Evolutionary conservation across 225 moss, liverwort and hornwort species (phyloP), one percentile per base, ranked within the genome.

Genomic region (Anthoceros angustus): DNA sequence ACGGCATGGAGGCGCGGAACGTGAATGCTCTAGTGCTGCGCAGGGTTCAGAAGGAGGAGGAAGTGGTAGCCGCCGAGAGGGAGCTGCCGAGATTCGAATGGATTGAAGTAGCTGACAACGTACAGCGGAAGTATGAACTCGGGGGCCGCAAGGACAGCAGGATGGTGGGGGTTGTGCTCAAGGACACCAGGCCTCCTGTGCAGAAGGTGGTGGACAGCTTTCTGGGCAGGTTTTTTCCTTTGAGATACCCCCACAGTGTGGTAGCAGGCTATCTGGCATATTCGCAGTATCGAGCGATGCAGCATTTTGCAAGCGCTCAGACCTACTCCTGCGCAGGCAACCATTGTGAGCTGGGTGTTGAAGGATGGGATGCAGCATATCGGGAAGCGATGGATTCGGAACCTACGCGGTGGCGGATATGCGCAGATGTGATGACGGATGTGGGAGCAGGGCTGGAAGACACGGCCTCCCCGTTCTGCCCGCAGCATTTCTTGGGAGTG

Each of bases 321-420:
- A 62, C 95, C 95, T 48, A 89, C 95, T 48, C 95, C 95, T 74
- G 92, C 95, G 41, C 95, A 98, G 69, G 87, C 92, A 24, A 98
- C 92, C 41, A 84, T 98, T 77, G 87, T 88, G 42, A 98, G 95
- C 81, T 98, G 95, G 95, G 95, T 95, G 48, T 77, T 98, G 63
- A 98, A 98, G 73, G 95, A 98, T 69, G 92, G 95, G 66, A 98
- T 98, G 95, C 95, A 98, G 68, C 95, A 98, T 72, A 78, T 98
- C 50, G 95, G 95, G 64, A 98, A 98, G 73, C 70, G 60, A 98
- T 98, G 95, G 95, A 98, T 69, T 98, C 95, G 14, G 95, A 98
- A 72, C 95, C 95, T n/a, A 98, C 92, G 71, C 82, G 95, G 63
- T 98, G 95, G 95, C 88, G 95, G 42, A 87, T 98, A 66, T 98